phyloP scores from a whole-genome alignment of 257 asterid genomes.

The Verbascum thapsus region DNA sequence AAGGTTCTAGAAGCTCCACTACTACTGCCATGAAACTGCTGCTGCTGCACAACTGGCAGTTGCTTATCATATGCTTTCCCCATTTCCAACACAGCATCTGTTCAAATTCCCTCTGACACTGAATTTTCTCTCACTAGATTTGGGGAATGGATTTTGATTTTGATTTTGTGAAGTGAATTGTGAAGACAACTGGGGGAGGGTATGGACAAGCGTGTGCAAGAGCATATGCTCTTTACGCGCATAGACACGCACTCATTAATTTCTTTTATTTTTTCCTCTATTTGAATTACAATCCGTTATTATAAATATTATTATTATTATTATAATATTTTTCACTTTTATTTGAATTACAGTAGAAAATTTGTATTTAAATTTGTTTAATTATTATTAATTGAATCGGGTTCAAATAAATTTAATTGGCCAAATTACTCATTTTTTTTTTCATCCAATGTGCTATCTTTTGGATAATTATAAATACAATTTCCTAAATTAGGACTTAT shows the following conservation, averaged over 20 bases:
- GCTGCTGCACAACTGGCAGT: slow-evolving; percentile 62
- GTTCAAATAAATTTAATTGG: too few species aligned
- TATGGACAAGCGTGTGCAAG: slow-evolving; percentile 41
- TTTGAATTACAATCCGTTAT: too few species aligned
- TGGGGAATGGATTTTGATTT: slow-evolving; percentile 25
- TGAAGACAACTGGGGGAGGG: slow-evolving; percentile 40
- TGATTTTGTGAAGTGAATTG: too few species aligned
- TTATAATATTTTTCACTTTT: too few species aligned
- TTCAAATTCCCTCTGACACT: slow-evolving; percentile 29
- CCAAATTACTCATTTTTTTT: too few species aligned
- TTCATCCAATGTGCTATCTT: too few species aligned
- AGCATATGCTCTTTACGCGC: slow-evolving; percentile 31
- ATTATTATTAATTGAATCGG: too few species aligned
- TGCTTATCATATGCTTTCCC: slow-evolving; percentile 62
- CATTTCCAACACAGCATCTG: slow-evolving; percentile 85
- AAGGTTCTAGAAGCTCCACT: slow-evolving; percentile 42
- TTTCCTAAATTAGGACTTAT: too few species aligned
- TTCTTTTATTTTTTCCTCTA: slow-evolving; percentile 12
- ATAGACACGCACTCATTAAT: slow-evolving; percentile 32
- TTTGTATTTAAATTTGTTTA: too few species aligned
- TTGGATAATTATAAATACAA: too few species aligned
- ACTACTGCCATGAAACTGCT: slow-evolving; percentile 38
- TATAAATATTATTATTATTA: too few species aligned
- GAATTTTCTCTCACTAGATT: slow-evolving; percentile 27
- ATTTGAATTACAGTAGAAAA: too few species aligned